phyloP scores from a whole-genome alignment of 768 basidiomycete species.

The Tricholomella constricta region DNA sequence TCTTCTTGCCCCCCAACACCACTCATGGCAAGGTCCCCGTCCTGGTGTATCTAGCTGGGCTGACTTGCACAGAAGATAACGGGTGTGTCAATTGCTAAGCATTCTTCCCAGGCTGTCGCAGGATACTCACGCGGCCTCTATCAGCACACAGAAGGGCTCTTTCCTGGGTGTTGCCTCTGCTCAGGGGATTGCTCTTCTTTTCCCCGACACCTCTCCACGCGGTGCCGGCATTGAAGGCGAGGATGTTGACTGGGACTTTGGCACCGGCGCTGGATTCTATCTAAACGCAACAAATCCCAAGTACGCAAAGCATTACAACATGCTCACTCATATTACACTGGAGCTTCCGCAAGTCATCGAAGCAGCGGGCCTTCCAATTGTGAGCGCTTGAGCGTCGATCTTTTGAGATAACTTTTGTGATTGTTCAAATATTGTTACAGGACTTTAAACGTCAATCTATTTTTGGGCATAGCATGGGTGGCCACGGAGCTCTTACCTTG shows the following conservation, averaged over 20 bases:
- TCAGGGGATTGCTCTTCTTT: conserved; percentile 87
- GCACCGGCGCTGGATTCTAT: conserved; percentile 96
- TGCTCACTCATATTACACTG: conserved; percentile 81
- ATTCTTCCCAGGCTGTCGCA: neutral
- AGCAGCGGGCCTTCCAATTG: conserved; percentile 75
- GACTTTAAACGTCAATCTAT: conserved; percentile 85
- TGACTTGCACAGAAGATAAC: conserved; percentile 92
- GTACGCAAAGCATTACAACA: conserved; percentile 79
- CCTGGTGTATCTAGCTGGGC: conserved; percentile 85
- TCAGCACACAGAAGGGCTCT: conserved; percentile 88
- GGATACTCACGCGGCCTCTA: neutral
- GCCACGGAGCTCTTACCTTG: conserved; percentile 90
- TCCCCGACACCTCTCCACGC: conserved; percentile 95
- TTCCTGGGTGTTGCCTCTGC: conserved; percentile 85
- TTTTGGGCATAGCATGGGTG: conserved; percentile 98
- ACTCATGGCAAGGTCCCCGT: conserved; percentile 54
- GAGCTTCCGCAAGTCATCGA: conserved; percentile 85
- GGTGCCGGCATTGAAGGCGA: conserved; percentile 87
- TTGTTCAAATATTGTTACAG: conserved; percentile 37
- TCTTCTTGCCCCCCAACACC: conserved; percentile 78
- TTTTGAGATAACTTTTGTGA: neutral
- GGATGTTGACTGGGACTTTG: conserved; percentile 86
- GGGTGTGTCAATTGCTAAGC: conserved; percentile 50
- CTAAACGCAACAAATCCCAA: conserved; percentile 82
- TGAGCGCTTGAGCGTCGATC: conserved; percentile 49